Evolutionary conservation across 1,139 yeast species (phyloP).

Genomic region (Pichia cactophila): DNA sequence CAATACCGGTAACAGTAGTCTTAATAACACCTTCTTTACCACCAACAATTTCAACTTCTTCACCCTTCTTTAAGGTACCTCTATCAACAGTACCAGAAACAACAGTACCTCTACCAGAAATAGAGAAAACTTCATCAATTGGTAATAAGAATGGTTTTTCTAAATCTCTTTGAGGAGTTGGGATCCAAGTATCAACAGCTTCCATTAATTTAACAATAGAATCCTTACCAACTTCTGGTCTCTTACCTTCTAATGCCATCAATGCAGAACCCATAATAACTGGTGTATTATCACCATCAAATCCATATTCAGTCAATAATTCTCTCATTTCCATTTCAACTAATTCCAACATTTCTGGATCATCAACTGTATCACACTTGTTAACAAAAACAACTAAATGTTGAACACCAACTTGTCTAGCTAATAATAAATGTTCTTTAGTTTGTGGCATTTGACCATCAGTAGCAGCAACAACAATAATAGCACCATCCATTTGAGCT

Average conservation of each 20-base stretch:
- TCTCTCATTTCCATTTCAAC: slow-evolving; percentile 99
- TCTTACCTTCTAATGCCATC: slow-evolving; percentile 83
- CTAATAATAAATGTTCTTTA: slow-evolving; percentile 94
- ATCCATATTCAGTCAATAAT: slow-evolving; percentile 79
- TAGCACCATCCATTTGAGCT: slow-evolving; percentile 99
- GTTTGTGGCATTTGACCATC: slow-evolving; percentile 99
- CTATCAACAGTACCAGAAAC: slow-evolving; percentile 99
- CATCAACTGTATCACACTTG: slow-evolving; percentile 96
- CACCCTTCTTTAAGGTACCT: slow-evolving; percentile 95
- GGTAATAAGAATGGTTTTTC: slow-evolving; percentile 97
- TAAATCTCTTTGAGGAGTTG: slow-evolving; percentile 93
- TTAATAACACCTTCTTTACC: slow-evolving; percentile 78
- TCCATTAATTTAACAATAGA: slow-evolving; percentile 78
- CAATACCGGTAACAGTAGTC: slow-evolving; percentile 96
- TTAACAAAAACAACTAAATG: slow-evolving; percentile 94
- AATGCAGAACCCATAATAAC: slow-evolving; percentile 98
- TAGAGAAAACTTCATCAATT: slow-evolving; percentile 94
- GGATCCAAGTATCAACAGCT: slow-evolving; percentile 90
- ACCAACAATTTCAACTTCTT: slow-evolving; percentile 96
- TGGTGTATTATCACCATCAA: slow-evolving; percentile 97
- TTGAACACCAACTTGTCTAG: slow-evolving; percentile 99
- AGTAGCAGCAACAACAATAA: slow-evolving; percentile 97
- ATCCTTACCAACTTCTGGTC: slow-evolving; percentile 88
- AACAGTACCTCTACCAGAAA: slow-evolving; percentile 99
- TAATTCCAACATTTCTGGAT: slow-evolving; percentile 98